Conservation (phyloP, 2,329 filamentous ascomycete species). For the Aureobasidium sp. region DNA sequence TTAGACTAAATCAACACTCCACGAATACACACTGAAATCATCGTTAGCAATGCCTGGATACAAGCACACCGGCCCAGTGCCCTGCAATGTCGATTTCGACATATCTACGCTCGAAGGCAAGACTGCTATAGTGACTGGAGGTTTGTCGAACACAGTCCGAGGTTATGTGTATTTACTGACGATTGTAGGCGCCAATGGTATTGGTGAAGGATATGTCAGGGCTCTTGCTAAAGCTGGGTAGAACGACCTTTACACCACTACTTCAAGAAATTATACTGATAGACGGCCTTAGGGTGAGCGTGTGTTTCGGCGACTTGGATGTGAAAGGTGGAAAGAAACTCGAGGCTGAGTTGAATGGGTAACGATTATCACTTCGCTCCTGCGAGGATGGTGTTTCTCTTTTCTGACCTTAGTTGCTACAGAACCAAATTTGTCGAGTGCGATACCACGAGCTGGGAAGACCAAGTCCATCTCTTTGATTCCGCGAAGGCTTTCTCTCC, state of each 20-base stretch:
- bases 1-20: too few species aligned
- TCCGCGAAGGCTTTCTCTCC: constrained; percentile 21
- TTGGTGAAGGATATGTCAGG: constrained; percentile 1
- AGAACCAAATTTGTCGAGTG: constrained; percentile 27
- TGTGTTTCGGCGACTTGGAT: constrained; percentile 30
- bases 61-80: neutral
- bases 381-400: too few species aligned
- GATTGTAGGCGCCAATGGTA: constrained; percentile 26
- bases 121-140: neutral
- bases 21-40: too few species aligned
- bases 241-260: neutral
- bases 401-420: neutral
- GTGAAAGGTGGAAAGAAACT: constrained; percentile 25
- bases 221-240: neutral
- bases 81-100: neutral
- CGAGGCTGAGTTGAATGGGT: constrained; percentile 23
- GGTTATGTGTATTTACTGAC: neutral
- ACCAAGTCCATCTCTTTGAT: constrained; percentile 28
- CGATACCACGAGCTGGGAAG: constrained; percentile 27
- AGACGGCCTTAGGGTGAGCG: constrained; percentile 24
- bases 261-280: too few species aligned
- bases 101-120: neutral
- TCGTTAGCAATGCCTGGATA: neutral
- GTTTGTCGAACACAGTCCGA: neutral
- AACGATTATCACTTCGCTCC: neutral